Evolutionary conservation across 306 rosid species (phyloP).

Genomic region (Begonia fuchsioides): DNA sequence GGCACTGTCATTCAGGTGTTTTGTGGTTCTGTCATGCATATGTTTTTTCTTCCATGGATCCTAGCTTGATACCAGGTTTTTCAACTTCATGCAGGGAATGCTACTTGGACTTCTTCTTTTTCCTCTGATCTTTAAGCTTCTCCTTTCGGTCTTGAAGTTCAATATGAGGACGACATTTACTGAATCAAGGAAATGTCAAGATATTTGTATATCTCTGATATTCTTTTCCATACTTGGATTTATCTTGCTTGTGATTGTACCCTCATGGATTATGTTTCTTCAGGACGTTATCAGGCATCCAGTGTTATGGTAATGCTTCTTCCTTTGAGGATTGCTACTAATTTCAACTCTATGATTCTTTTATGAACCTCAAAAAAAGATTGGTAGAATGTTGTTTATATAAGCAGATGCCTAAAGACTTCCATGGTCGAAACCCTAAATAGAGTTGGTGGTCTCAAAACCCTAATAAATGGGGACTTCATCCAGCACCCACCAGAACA

Average conservation of each 20-base stretch:
- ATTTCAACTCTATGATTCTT: background rate
- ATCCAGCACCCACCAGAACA: too few relatives aligned
- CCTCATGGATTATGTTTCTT: constrained; percentile 82
- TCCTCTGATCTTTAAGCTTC: constrained; percentile 47
- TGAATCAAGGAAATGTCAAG: constrained; percentile 36
- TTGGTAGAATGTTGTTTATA: background rate
- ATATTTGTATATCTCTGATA: constrained; percentile 44
- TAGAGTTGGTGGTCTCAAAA: too few relatives aligned
- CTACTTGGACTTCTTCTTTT: constrained; percentile 81
- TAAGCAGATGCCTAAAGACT: background rate
- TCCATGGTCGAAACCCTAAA: too few relatives aligned
- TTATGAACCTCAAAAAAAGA: background rate
- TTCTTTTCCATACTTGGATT: constrained; percentile 51
- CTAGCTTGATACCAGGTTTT: constrained; percentile 16
- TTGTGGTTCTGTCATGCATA: constrained; percentile 9
- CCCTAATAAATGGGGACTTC: too few relatives aligned
- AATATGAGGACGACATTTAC: constrained; percentile 21
- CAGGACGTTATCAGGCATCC: constrained; percentile 68
- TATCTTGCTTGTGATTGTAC: constrained; percentile 42
- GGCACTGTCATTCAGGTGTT: constrained; percentile 66
- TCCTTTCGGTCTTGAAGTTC: constrained; percentile 44
- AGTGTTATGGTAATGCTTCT: constrained; percentile 47
- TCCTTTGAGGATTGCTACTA: constrained; percentile 7
- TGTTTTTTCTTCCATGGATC: constrained; percentile 12
- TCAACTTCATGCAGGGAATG: constrained; percentile 54